phyloP scores from a whole-genome alignment of 768 basidiomycete genomes.

The Hirschioporus abietinus region DNA sequence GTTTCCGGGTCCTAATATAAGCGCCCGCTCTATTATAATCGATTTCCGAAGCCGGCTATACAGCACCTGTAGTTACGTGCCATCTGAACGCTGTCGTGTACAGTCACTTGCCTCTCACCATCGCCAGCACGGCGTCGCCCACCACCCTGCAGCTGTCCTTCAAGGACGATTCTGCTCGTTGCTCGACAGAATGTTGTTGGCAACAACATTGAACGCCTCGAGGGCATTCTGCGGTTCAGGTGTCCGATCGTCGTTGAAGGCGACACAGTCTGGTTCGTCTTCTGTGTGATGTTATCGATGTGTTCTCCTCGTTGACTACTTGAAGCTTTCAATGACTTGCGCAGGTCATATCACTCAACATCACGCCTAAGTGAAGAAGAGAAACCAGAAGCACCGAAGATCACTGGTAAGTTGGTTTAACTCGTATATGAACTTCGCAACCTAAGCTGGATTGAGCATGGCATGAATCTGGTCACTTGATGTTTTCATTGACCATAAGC shows the following conservation, averaged over 20 bases:
- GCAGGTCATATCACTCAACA: slow-evolving; percentile 3
- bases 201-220: neutral
- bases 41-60: neutral
- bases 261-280: neutral
- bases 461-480: neutral
- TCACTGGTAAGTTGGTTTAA: neutral
- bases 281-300: neutral
- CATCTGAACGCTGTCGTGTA: neutral
- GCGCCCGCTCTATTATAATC: neutral
- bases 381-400: neutral
- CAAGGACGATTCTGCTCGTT: neutral
- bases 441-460: neutral
- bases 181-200: neutral
- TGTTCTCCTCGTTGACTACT: neutral
- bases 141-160: neutral
- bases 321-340: neutral
- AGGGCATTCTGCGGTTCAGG: neutral
- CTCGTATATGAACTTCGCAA: neutral
- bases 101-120: neutral
- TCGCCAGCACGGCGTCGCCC: slow-evolving; percentile 1
- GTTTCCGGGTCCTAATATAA: neutral
- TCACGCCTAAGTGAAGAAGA: neutral
- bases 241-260: neutral
- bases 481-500: neutral
- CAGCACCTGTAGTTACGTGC: neutral